These are phyloP conservation scores for Canna indica DNA, from an alignment of 176 grass and related monocot species.

Conservation along the genomic window DNA sequence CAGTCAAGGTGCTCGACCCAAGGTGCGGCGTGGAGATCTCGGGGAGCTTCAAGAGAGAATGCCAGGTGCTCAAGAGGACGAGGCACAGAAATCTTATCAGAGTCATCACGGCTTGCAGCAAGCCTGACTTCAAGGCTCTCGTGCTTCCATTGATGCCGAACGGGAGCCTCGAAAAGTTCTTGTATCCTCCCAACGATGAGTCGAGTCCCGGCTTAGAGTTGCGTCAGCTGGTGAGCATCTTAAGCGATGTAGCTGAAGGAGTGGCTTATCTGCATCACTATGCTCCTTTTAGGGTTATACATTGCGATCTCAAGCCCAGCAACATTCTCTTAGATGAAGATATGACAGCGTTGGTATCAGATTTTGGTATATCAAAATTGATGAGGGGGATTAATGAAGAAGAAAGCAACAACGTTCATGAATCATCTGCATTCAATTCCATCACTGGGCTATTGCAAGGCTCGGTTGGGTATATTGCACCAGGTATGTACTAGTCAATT, in stretches of 20 bases:
- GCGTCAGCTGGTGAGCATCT: slow-evolving; percentile 44
- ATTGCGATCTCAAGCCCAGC: slow-evolving; percentile 88
- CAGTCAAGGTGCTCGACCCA: slow-evolving; percentile 81
- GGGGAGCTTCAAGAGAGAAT: slow-evolving; percentile 79
- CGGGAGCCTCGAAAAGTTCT: slow-evolving; percentile 66
- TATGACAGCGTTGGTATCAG: slow-evolving; percentile 70
- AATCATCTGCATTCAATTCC: slow-evolving; percentile 45
- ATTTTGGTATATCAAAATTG: slow-evolving; percentile 74
- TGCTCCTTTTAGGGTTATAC: slow-evolving; percentile 61
- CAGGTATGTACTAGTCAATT: slow-evolving; percentile 65
- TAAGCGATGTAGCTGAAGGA: slow-evolving; percentile 71
- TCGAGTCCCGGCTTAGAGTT: slow-evolving; percentile 30
- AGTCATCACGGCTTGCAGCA: slow-evolving; percentile 77
- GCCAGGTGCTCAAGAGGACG: slow-evolving; percentile 71
- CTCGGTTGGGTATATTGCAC: slow-evolving; percentile 81
- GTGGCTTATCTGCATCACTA: slow-evolving; percentile 90
- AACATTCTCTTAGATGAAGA: slow-evolving; percentile 68
- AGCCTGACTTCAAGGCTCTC: slow-evolving; percentile 79
- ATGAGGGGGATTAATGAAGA: slow-evolving; percentile 30
- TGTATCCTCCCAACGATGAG: slow-evolving; percentile 26
- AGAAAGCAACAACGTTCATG: slow-evolving; percentile 17
- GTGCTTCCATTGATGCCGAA: slow-evolving; percentile 84
- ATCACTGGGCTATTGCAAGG: slow-evolving; percentile 79
- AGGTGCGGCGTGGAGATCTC: slow-evolving; percentile 38
- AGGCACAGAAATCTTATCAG: slow-evolving; percentile 84